Evolutionary conservation across 2,329 filamentous ascomycete species (phyloP), one percentile per base, ranked within the genome.

Genomic region (Bipolaris oryzae): DNA sequence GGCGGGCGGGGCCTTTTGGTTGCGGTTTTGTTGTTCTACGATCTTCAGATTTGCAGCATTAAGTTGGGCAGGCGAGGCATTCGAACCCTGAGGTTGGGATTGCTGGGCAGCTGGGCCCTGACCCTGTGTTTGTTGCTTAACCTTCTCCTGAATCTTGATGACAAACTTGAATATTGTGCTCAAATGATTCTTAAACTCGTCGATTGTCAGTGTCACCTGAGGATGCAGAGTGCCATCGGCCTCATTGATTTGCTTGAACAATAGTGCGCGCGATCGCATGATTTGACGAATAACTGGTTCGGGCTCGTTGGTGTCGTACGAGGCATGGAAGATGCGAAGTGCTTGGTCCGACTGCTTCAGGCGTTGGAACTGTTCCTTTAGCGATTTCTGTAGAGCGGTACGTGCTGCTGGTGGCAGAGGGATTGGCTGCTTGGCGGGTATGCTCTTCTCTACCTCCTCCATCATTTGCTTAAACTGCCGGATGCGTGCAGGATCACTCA

Each of bases 1-100:
- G 35, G 82, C 78, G 42, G 78, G 76, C 44, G 82, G 81, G 44
- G 78, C 73, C 62, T 76, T 79, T 60, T 82, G 76, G 54, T 82
- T 79, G 57, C 82, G 80, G 55, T 82, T 78, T 47, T 73, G 76
- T 75, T 64, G 80, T 76, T 71, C 79, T 77, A 64, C 80, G 61
- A 61, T 70, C 59, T 69, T 74, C 55, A 75, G 64, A 52, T 77
- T 77, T 23, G 68, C 73, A 41, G 72, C 72, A 56, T 74, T 77
- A 39, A 77, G 66, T 62, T 74, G 72, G 50, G 68, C 63, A 47
- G 63, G 65, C 46, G 63, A 55, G 45, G 57, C 52, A 53, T 57
- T 61, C 44, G 61, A 57, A 55, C 57, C 51, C 54, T 65, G 62
- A 38, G 51, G 28, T 28, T 65, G 60, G 43, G 66, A 64, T 31